phyloP scores from a whole-genome alignment of 768 basidiomycete species.

The Collybiopsis confluens region DNA sequence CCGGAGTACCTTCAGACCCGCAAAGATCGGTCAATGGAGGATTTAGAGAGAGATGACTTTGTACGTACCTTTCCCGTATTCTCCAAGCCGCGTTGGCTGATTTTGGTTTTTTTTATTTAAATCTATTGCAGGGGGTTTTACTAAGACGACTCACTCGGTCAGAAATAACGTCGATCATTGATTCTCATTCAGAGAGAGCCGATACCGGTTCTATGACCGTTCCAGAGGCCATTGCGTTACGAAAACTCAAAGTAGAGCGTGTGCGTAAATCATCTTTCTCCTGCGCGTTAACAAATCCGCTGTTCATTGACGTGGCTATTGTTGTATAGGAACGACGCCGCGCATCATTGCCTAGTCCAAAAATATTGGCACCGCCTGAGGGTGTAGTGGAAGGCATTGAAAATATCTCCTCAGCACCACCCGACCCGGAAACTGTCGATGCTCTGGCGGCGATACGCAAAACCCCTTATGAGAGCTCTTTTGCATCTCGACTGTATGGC shows the following conservation, averaged over 20 bases:
- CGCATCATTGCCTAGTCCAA: slow-evolving; percentile 13
- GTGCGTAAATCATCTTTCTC: slow-evolving; percentile 20
- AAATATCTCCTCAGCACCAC: slow-evolving; percentile 19
- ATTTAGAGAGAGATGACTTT: slow-evolving; percentile 4
- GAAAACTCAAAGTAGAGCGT: slow-evolving; percentile 44
- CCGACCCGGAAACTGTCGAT: slow-evolving; percentile 37
- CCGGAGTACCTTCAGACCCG: not conserved
- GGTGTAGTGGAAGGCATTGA: slow-evolving; percentile 32
- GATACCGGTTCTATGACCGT: slow-evolving; percentile 14
- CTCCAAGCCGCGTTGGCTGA: not conserved
- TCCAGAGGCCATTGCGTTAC: slow-evolving; percentile 30
- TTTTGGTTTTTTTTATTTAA: not conserved
- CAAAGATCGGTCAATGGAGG: not conserved
- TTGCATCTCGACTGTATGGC: slow-evolving; percentile 61
- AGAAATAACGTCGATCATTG: slow-evolving; percentile 33
- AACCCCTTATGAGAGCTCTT: slow-evolving; percentile 64
- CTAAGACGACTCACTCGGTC: slow-evolving; percentile 47
- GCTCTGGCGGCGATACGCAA: slow-evolving; percentile 52
- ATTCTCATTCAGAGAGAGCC: slow-evolving; percentile 13
- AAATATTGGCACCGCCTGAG: slow-evolving; percentile 16
- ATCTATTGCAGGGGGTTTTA: slow-evolving; percentile 52
- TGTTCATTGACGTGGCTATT: not conserved
- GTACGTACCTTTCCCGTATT: slow-evolving; percentile 4
- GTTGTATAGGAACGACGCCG: slow-evolving; percentile 27
- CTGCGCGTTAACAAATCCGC: not conserved